Conservation (phyloP, 225 moss, liverwort and hornwort genomes). For the Marchantia polymorpha region DNA sequence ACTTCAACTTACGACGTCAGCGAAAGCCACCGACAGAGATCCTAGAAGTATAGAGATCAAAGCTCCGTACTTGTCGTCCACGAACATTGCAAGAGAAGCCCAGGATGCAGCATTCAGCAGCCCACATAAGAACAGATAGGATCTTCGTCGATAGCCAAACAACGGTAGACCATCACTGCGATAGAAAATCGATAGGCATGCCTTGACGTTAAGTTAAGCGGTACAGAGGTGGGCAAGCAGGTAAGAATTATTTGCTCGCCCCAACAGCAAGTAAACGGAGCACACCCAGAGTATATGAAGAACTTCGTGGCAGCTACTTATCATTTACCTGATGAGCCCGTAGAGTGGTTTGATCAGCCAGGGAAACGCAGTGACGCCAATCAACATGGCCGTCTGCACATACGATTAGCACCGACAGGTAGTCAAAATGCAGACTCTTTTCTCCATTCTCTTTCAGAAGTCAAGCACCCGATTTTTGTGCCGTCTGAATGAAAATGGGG, state of each 20-base stretch:
- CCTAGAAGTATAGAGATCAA: constrained; percentile 82
- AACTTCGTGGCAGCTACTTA: not conserved
- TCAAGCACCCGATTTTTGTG: not conserved
- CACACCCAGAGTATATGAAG: not conserved
- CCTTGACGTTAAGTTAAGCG: not conserved
- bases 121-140: constrained; percentile 91
- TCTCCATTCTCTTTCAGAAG: not conserved
- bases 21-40: constrained; percentile 97
- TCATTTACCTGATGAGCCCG: constrained; percentile 77
- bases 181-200: constrained; percentile 6
- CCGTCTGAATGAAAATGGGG: not conserved
- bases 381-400: constrained; percentile 69
- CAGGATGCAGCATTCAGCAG: constrained; percentile 77
- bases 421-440: not conserved
- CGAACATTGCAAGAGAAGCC: constrained; percentile 72
- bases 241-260: not conserved
- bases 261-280: not conserved
- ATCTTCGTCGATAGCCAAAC: constrained; percentile 90
- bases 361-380: constrained; percentile 79
- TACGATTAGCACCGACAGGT: not conserved
- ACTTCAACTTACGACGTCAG: constrained; percentile 80
- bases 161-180: constrained; percentile 91
- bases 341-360: constrained; percentile 97
- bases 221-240: not conserved
- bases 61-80: constrained; percentile 90